phyloP scores from a whole-genome alignment of 768 basidiomycete species.

The Leucocoprinus sp. region DNA sequence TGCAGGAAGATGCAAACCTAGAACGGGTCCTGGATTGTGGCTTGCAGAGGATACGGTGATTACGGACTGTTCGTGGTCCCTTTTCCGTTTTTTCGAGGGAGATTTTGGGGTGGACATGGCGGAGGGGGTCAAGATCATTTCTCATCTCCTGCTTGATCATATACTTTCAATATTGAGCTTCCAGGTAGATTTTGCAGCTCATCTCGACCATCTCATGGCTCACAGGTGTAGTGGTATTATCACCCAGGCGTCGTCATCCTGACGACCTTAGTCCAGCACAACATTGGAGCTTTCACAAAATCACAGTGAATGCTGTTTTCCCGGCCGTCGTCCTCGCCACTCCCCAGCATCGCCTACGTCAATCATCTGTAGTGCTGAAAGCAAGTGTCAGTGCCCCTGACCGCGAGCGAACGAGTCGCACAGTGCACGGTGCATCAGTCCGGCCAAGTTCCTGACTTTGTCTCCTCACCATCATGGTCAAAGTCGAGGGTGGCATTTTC shows the following conservation, averaged over 20 bases:
- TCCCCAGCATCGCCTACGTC: not conserved
- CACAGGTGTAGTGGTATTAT: not conserved
- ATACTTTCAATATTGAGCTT: not conserved
- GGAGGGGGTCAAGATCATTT: conserved; percentile 7
- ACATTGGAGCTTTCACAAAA: not conserved
- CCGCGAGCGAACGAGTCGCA: not conserved
- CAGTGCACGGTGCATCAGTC: conserved; percentile 3
- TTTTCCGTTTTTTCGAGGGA: conserved; percentile 36
- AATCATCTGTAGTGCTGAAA: not conserved
- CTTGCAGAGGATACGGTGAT: conserved; percentile 22
- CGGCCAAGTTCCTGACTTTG: conserved; percentile 1
- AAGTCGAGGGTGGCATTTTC: conserved; percentile 19
- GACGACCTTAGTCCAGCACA: not conserved
- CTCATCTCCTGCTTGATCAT: conserved; percentile 3
- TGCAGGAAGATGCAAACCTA: conserved; percentile 23
- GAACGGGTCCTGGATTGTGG: conserved; percentile 28
- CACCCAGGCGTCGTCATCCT: not conserved
- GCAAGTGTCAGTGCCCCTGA: conserved; percentile 1
- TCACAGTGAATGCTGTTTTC: conserved; percentile 5
- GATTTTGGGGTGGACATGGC: conserved; percentile 28
- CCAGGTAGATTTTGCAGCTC: conserved; percentile 1
- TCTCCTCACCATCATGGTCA: conserved; percentile 12
- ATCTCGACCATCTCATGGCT: not conserved
- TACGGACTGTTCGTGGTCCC: conserved; percentile 21
- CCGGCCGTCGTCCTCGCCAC: not conserved